phyloP scores from a whole-genome alignment of 148 eudicot genomes.

The Silene latifolia region DNA sequence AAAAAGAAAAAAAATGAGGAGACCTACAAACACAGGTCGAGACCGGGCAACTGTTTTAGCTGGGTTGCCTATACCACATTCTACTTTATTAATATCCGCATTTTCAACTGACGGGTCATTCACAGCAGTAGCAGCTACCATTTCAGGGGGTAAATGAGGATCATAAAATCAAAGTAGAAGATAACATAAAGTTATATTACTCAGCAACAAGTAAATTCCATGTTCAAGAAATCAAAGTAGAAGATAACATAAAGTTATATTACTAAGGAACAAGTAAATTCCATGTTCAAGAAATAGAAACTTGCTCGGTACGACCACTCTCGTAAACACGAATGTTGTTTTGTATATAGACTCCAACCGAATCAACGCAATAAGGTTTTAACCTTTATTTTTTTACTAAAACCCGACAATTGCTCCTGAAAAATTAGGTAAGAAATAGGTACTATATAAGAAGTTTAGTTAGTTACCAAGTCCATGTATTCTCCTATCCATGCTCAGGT shows the following conservation, averaged over 20 bases:
- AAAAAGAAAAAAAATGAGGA: not conserved
- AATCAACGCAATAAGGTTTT: too few species aligned
- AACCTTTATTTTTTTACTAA: too few species aligned
- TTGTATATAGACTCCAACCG: slow-evolving; percentile 89
- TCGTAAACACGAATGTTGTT: slow-evolving; percentile 83
- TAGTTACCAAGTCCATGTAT: slow-evolving; percentile 44
- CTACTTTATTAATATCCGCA: slow-evolving; percentile 42
- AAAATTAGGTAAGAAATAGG: too few species aligned
- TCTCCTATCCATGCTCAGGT: slow-evolving; percentile 49
- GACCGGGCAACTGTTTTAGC: slow-evolving; percentile 42
- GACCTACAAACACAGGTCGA: slow-evolving; percentile 62
- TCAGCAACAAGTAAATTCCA: slow-evolving; percentile 9
- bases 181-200: slow-evolving; percentile 13
- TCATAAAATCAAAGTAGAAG: slow-evolving; percentile 45
- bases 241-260: slow-evolving; percentile 14
- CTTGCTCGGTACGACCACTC: slow-evolving; percentile 98
- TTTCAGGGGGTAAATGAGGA: slow-evolving; percentile 98
- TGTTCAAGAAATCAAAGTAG: slow-evolving; percentile 22
- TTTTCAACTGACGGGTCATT: slow-evolving; percentile 57
- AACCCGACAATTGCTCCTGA: too few species aligned
- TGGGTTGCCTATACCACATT: slow-evolving; percentile 45
- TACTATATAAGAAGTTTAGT: slow-evolving; percentile 7
- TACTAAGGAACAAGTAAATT: slow-evolving; percentile 7
- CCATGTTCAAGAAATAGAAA: slow-evolving; percentile 27
- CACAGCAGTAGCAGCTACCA: slow-evolving; percentile 77